Percentiles rank a stretch among this genome's conserved stretches.
These are phyloP conservation scores for Penicillium fuscoglaucum DNA, from an alignment of 2,329 filamentous ascomycete species.

Conservation along the genomic window DNA sequence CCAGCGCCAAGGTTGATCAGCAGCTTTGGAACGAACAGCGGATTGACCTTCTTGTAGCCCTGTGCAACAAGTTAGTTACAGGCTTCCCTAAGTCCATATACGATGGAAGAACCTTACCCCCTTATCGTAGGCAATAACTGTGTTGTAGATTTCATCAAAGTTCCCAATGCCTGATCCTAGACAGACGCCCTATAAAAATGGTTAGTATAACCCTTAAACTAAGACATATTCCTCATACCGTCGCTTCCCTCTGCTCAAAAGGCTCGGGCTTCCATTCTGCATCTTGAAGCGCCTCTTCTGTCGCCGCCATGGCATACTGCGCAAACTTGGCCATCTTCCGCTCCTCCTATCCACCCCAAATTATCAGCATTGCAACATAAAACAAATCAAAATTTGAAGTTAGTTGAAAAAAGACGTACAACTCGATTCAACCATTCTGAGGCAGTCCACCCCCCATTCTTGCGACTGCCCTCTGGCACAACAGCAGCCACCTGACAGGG, in stretches of 20 bases:
- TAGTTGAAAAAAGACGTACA: constrained; percentile 29
- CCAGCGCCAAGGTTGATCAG: constrained; percentile 94
- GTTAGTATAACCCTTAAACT: background rate
- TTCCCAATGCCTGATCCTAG: constrained; percentile 95
- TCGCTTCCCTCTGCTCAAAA: constrained; percentile 67
- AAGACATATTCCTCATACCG: constrained; percentile 48
- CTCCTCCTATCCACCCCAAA: constrained; percentile 51
- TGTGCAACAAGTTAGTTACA: constrained; percentile 38
- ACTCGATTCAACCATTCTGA: constrained; percentile 48
- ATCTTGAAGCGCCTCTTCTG: constrained; percentile 81
- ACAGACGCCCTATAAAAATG: constrained; percentile 68
- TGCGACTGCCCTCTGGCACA: constrained; percentile 62
- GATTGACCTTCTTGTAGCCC: constrained; percentile 92
- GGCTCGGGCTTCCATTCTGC: constrained; percentile 69
- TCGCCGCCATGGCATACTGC: constrained; percentile 85
- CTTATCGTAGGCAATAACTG: constrained; percentile 72
- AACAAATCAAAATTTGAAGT: background rate
- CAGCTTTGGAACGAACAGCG: constrained; percentile 87
- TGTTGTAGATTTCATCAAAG: constrained; percentile 84
- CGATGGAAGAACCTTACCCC: constrained; percentile 55
- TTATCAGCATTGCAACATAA: background rate
- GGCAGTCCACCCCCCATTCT: constrained; percentile 46
- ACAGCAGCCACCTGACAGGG: constrained; percentile 84
- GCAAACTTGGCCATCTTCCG: constrained; percentile 88
- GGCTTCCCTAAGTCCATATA: background rate